A percentile compares a stretch with the other conserved stretches of the same genome.
Conservation (phyloP, 768 basidiomycete genomes). For the Asterophora lycoperdoides region DNA sequence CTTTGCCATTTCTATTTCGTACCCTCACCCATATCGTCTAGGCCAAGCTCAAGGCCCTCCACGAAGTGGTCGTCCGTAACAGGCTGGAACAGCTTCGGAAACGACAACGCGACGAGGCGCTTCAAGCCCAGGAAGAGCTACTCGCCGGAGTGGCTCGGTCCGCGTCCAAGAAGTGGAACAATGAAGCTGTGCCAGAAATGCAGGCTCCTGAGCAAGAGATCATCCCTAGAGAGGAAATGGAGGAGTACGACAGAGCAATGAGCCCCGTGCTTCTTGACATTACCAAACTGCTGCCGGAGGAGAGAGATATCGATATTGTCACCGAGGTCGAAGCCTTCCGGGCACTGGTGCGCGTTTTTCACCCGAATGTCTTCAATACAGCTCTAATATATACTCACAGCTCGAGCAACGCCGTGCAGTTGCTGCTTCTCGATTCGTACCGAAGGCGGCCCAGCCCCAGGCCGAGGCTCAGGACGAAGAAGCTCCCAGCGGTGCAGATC, state of each 20-base stretch:
- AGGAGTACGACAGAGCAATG: conserved; percentile 83
- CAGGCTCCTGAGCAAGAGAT: conserved; percentile 31
- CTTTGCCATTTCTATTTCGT: background rate
- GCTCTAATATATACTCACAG: conserved; percentile 33
- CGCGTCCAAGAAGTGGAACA: conserved; percentile 36
- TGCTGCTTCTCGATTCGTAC: conserved; percentile 83
- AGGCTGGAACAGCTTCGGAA: conserved; percentile 94
- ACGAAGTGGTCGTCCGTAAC: conserved; percentile 96
- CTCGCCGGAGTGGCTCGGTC: conserved; percentile 71
- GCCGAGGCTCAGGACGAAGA: conserved; percentile 56
- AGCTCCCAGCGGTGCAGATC: conserved; percentile 59
- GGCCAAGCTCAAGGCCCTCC: conserved; percentile 88
- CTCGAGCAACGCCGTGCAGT: conserved; percentile 76
- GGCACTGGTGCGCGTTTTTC: conserved; percentile 52
- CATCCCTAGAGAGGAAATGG: conserved; percentile 57
- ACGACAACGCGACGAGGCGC: conserved; percentile 91
- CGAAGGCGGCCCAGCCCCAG: conserved; percentile 62
- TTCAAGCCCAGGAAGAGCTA: conserved; percentile 89
- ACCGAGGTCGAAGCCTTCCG: conserved; percentile 61
- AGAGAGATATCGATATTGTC: conserved; percentile 76
- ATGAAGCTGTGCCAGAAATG: conserved; percentile 33
- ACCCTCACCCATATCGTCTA: conserved; percentile 25
- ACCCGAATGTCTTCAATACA: conserved; percentile 1
- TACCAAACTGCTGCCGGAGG: conserved; percentile 65
- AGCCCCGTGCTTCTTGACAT: conserved; percentile 76